Base-by-base conservation (phyloP, 2,329 filamentous ascomycete species). In the Cercospora sp. region DNA sequence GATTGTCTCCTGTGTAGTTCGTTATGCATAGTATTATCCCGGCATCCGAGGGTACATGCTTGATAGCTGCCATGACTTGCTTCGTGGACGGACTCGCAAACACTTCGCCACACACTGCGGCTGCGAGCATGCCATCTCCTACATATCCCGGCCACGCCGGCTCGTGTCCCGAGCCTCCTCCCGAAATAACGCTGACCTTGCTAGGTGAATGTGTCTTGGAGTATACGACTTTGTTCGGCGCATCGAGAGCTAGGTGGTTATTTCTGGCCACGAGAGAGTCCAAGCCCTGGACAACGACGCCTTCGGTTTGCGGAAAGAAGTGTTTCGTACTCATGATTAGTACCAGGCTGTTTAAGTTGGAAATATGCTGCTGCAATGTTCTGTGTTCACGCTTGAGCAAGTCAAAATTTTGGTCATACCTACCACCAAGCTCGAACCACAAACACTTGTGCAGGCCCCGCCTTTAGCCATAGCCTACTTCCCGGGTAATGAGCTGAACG, bases 311-410 rank as follows among this genome's bases (percentile, higher is more conserved):
- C 33, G 82, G 79, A 69, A 86, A 86, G 77, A 86, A 86, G 74
- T 86, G 84, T 76, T 86, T 86, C 28, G 82, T 80, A 36, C 83
- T 85, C 84, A 86, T 86, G 55, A 42, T 78, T 36, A 60, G 7
- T 28, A 33, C 1, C 12, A 20, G 8, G 12, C 36, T 55, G 26
- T 31, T 58, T 5, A 30, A 1, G 26, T 31, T 20, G 30, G 26
- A 31, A n/a, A n/a, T 33, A 58, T 30, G 30, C n/a, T n/a, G 53
- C 28, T 33, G 60, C 58, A 62, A 42, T n/a, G 16, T 42, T n/a
- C 36, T 42, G 16, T 53, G 30, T 30, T 16, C 13, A 30, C 26
- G 23, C 18, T 57, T 28, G 53, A 58, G 53, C 8, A 58, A 18
- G 53, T 28, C 26, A 7, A 1, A 33, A 26, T 10, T 30, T 30